Evolutionary conservation across 1,284 basidiomycete genomes (phyloP).

Genomic region (Cystobasidium sp.): DNA sequence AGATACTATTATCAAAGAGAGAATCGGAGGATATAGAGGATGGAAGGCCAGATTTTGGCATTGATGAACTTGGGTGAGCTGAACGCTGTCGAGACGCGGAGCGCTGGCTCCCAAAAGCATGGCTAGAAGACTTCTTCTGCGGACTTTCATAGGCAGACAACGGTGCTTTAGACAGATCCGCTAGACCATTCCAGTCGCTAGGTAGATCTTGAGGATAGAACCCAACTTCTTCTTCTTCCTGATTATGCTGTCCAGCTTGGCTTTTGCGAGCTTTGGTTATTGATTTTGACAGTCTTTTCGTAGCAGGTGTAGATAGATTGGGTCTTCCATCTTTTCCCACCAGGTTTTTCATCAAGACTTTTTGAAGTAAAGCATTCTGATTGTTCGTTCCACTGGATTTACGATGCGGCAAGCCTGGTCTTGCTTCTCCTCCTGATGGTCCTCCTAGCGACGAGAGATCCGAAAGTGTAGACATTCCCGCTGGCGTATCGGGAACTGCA

Average conservation of each 20-base stretch:
- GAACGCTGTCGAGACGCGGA: neutral
- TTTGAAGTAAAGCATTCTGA: constrained; percentile 46
- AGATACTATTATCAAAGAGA: constrained; percentile 27
- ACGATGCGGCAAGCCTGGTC: constrained; percentile 25
- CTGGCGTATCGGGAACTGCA: constrained; percentile 8
- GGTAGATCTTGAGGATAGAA: constrained; percentile 44
- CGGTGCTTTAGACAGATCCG: constrained; percentile 48
- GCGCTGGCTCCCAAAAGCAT: neutral
- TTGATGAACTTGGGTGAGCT: neutral
- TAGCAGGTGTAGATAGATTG: constrained; percentile 42
- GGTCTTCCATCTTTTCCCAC: constrained; percentile 39
- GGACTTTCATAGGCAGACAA: constrained; percentile 43
- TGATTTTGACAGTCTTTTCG: constrained; percentile 20
- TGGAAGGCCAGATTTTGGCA: neutral
- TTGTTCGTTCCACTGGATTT: constrained; percentile 17
- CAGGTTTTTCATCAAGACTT: constrained; percentile 48
- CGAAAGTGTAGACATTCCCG: constrained; percentile 4
- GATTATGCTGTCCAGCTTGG: neutral
- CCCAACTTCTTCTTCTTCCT: neutral
- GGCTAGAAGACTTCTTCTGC: constrained; percentile 11
- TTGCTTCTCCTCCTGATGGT: constrained; percentile 16
- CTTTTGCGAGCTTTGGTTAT: constrained; percentile 3
- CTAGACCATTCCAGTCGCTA: constrained; percentile 51
- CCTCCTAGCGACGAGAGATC: constrained; percentile 17
- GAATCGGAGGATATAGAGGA: constrained; percentile 24